These are phyloP conservation scores for Coprinellus micaceus DNA, from an alignment of 768 basidiomycete genomes.

Conservation along the genomic window DNA sequence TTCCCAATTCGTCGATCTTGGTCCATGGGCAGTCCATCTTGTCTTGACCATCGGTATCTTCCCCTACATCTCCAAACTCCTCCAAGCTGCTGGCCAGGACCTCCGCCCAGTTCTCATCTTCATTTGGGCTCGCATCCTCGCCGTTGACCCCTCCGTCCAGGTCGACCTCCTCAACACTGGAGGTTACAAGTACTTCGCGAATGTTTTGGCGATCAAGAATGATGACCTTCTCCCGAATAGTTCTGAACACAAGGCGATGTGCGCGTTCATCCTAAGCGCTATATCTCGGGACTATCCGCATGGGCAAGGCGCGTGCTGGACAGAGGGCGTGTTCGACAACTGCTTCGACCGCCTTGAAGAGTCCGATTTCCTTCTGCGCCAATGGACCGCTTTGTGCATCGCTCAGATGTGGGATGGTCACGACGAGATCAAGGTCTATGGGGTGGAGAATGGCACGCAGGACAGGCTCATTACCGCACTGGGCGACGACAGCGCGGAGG, in stretches of 20 bases:
- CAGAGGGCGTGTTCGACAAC: slow-evolving; percentile 78
- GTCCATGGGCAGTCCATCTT: slow-evolving; percentile 97
- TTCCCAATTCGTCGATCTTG: slow-evolving; percentile 96
- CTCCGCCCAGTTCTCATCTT: slow-evolving; percentile 97
- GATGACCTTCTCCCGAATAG: slow-evolving; percentile 83
- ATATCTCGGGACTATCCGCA: slow-evolving; percentile 85
- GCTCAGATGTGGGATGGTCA: slow-evolving; percentile 92
- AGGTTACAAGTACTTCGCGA: slow-evolving; percentile 84
- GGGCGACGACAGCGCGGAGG: slow-evolving; percentile 87
- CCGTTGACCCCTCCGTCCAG: slow-evolving; percentile 92
- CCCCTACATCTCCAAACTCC: slow-evolving; percentile 94
- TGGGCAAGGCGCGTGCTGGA: slow-evolving; percentile 84
- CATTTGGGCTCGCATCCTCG: slow-evolving; percentile 97
- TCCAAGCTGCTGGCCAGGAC: slow-evolving; percentile 92
- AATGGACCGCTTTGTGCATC: slow-evolving; percentile 93
- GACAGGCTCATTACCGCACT: slow-evolving; percentile 77
- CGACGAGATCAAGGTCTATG: slow-evolving; percentile 85
- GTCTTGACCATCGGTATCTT: slow-evolving; percentile 97
- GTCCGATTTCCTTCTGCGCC: slow-evolving; percentile 87
- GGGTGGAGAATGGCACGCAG: slow-evolving; percentile 75
- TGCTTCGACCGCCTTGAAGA: slow-evolving; percentile 85
- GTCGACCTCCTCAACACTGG: slow-evolving; percentile 80
- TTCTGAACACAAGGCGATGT: slow-evolving; percentile 97
- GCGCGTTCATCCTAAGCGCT: slow-evolving; percentile 90
- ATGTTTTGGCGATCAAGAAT: slow-evolving; percentile 65